Evolutionary conservation across 176 grass and related monocot species (phyloP), one percentile per base, ranked within the genome.

Genomic region (Tillandsia fasciculata): DNA sequence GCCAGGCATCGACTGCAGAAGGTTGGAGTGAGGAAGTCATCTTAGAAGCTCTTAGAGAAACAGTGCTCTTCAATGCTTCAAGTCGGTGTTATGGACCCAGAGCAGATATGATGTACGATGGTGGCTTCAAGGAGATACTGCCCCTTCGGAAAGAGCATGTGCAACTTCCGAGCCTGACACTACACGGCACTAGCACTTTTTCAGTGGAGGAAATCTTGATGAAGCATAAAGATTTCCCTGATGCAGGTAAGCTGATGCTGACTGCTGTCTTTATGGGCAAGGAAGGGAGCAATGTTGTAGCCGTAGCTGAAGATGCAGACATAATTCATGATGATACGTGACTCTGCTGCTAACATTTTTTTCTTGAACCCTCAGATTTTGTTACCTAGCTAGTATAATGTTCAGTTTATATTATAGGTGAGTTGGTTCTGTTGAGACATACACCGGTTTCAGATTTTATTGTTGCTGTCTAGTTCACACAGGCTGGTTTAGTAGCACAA

Each of bases 181-280:
- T 42, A 7, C 33, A 80, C 64, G 64, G 61, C 56, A 73, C 72
- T 65, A 80, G 76, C 51, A 76, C 83, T 22, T 78, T 81, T 22
- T 97, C 89, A 11, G 94, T 97, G 63, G 89, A 93, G 70, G 82
- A 86, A 79, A 83, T 90, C 61, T 22, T 97, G 26, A 85, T 83
- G 87, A 83, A 80, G 65, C 94, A 97, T 74, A 83, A 85, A 18
- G 82, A 87, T 74, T 97, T 93, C 50, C 84, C 89, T 67, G 94
- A 97, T 75, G 89, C 94, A 48, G 94, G 94, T 70, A 97, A 90
- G 66, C 61, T 97, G 76, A 90, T 93, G 89, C 71, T 90, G 83
- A 83, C 86, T 33, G 89, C 94, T 14, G 67, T 97, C 61, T 61
- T 90, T 2, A 79, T 87, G 84, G 85, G 83, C 68, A 85, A 83